Evolutionary conservation across 805 yeast species (phyloP), one percentile per base, ranked within the genome.

Genomic region (Yarrowia keelungensis): DNA sequence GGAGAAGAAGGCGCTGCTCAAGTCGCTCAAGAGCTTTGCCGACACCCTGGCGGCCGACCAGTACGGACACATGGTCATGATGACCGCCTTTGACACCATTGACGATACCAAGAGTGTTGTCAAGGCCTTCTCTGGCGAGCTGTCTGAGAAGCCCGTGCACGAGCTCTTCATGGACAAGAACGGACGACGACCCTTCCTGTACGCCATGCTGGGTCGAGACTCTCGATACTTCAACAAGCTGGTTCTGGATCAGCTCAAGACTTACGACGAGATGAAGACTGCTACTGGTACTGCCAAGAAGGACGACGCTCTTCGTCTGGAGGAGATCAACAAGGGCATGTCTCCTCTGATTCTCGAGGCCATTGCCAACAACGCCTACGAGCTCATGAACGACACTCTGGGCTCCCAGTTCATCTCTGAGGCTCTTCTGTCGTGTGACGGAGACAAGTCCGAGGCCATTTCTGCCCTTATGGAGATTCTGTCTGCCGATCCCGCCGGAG

Each of bases 51-150:
- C 91, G 68, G 85, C 87, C 71, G 94, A 94, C 77, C 97, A 93
- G 78, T 85, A 85, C 76, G 99, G 99, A 76, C 89, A 91, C 78
- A 74, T 83, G 56, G 98, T 93, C 14, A 83, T 93, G 71, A 89
- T 86, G 73, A 85, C 94, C 12, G 81, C 92, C 50, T 88, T 91
- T 79, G 84, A 89, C 85, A 88, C 94, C 36, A 95, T 93, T 69
- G 99, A 94, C 81, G 99, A 94, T 82, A 93, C 98, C 1, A 95
- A 90, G 67, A 82, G 91, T 74, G 84, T 91, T 53, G 83, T 83
- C 77, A 92, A 91, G 78, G 84, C 96, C 0, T 90, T 94, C 75
- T 79, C 82, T 39, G 80, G 82, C 53, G 94, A 88, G 71, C 81
- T 85, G 69, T 81, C 84, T 38, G 73, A 72, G 41, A 72, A 76